phyloP scores from a whole-genome alignment of 2,329 filamentous ascomycete genomes.

The Orbilia javanica region DNA sequence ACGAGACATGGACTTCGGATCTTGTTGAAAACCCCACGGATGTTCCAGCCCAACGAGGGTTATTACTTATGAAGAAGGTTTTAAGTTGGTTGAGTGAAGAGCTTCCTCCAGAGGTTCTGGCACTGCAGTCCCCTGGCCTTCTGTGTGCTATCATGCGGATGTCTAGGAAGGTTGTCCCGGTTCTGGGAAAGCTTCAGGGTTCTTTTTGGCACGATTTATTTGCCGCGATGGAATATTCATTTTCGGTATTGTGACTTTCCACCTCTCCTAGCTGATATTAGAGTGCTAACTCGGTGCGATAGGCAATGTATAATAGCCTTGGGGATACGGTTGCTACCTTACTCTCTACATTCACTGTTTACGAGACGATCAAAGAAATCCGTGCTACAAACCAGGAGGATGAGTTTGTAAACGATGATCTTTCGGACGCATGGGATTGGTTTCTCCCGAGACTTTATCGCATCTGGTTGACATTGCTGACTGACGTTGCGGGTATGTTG shows the following conservation, averaged over 20 bases:
- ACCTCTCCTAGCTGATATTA: neutral
- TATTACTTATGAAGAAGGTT: constrained; percentile 60
- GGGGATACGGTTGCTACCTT: constrained; percentile 44
- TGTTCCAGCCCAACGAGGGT: constrained; percentile 59
- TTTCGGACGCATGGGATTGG: constrained; percentile 55
- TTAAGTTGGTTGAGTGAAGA: constrained; percentile 61
- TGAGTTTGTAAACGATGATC: constrained; percentile 48
- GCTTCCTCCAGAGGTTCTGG: constrained; percentile 48
- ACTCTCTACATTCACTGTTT: constrained; percentile 48
- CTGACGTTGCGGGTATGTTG: constrained; percentile 65
- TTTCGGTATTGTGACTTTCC: constrained; percentile 62
- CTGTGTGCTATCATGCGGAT: constrained; percentile 53
- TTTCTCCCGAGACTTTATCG: constrained; percentile 50
- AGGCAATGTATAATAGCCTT: constrained; percentile 51
- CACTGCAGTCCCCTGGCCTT: constrained; percentile 64
- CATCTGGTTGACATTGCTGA: constrained; percentile 65
- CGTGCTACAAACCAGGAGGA: constrained; percentile 52
- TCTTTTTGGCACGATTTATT: constrained; percentile 78
- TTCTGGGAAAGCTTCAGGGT: constrained; percentile 85
- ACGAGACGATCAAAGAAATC: constrained; percentile 49
- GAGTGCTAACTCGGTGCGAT: neutral
- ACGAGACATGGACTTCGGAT: constrained; percentile 64
- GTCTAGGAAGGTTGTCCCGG: constrained; percentile 72
- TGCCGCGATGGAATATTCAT: constrained; percentile 72
- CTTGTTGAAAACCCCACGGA: constrained; percentile 58